Conservation (phyloP, 1,139 yeast genomes). For the Diutina rugosa region DNA sequence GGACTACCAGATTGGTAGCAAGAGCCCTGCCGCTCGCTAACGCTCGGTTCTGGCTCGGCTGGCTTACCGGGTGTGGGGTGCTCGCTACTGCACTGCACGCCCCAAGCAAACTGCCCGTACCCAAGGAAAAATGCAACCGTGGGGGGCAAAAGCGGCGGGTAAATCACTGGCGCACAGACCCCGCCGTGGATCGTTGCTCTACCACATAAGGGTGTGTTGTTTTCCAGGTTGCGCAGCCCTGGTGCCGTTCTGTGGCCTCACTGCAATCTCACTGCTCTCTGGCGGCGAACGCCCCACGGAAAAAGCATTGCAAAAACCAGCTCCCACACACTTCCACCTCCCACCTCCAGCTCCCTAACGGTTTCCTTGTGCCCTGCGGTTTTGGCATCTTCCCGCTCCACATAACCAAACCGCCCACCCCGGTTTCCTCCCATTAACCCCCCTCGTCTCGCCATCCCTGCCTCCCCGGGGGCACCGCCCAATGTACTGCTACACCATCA, state of each 20-base stretch:
- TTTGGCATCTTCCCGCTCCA: background rate
- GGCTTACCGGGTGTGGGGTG: background rate
- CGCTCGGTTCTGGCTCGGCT: background rate
- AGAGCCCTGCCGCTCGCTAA: background rate
- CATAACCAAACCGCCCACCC: background rate
- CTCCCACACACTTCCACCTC: too few relatives aligned
- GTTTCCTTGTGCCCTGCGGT: too few relatives aligned
- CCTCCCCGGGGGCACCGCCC: background rate
- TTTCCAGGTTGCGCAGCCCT: background rate
- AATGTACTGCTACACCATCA: constrained; percentile 1
- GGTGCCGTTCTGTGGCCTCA: background rate
- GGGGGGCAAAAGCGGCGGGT: too few relatives aligned
- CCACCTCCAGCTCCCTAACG: too few relatives aligned
- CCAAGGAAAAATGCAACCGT: too few relatives aligned
- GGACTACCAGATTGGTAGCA: too few relatives aligned
- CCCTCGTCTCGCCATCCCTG: too few relatives aligned
- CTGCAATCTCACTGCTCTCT: too few relatives aligned
- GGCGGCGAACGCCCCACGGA: too few relatives aligned
- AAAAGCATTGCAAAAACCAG: too few relatives aligned
- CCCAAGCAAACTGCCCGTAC: background rate
- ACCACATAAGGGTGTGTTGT: background rate
- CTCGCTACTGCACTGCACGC: background rate
- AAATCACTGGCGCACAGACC: too few relatives aligned
- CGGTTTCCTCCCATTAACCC: background rate
- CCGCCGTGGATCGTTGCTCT: too few relatives aligned